phyloP scores from a whole-genome alignment of 345 rosid species.

The Eucalyptus curtisii region DNA sequence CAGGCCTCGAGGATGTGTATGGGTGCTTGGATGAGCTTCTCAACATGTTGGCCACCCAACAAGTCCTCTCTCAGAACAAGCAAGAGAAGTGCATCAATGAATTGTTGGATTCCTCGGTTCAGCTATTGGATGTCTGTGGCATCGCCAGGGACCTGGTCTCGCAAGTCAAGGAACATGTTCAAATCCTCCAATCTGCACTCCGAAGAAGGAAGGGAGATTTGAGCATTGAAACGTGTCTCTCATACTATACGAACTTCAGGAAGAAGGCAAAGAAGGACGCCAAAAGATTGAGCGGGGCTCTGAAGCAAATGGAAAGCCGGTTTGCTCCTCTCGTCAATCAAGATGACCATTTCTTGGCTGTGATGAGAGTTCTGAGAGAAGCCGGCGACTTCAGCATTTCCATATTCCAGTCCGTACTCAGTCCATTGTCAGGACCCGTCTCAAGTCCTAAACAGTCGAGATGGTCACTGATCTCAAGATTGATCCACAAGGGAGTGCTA shows the following conservation, averaged over 20 bases:
- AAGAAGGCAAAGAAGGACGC: constrained; percentile 48
- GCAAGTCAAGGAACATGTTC: constrained; percentile 37
- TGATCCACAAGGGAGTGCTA: constrained; percentile 19
- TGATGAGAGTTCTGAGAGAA: constrained; percentile 29
- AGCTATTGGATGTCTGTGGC: constrained; percentile 46
- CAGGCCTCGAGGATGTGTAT: constrained; percentile 37
- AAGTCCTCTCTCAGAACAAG: constrained; percentile 19
- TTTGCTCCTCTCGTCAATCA: neutral
- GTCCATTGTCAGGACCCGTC: constrained; percentile 20
- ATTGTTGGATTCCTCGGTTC: constrained; percentile 49
- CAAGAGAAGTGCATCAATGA: constrained; percentile 23
- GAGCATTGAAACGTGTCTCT: constrained; percentile 5
- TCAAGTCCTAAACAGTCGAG: constrained; percentile 14
- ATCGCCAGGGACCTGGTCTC: constrained; percentile 38
- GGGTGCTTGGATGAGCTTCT: constrained; percentile 34
- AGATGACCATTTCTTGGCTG: constrained; percentile 22
- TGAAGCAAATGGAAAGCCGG: constrained; percentile 41
- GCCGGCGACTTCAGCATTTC: constrained; percentile 13
- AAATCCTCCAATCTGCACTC: constrained; percentile 40
- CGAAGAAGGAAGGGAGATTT: constrained; percentile 45
- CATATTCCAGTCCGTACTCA: constrained; percentile 34
- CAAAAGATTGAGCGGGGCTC: constrained; percentile 16
- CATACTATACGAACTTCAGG: constrained; percentile 19
- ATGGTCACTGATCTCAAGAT: constrained; percentile 40
- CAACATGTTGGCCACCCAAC: constrained; percentile 39